These are phyloP conservation scores for Leccinum rimulosum DNA, from an alignment of 768 basidiomycete genomes.

Conservation along the genomic window DNA sequence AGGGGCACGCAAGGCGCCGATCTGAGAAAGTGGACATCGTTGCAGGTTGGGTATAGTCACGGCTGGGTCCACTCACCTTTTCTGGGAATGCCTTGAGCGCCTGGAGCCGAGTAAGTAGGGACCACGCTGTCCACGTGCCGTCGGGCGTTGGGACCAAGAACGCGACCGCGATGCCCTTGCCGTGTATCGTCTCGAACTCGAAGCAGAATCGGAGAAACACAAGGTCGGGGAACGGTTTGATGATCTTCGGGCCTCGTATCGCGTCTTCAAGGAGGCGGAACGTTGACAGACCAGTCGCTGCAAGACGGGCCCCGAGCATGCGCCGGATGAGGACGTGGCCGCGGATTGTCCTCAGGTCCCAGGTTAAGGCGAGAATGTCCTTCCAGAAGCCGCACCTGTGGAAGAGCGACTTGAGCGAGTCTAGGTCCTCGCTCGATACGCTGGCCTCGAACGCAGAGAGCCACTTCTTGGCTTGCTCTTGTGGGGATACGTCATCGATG, in stretches of 20 bases:
- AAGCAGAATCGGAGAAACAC: slow-evolving; percentile 58
- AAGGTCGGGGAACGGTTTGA: slow-evolving; percentile 47
- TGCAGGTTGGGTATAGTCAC: neutral
- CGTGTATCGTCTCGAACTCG: slow-evolving; percentile 49
- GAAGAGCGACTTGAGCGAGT: slow-evolving; percentile 14
- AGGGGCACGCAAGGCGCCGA: slow-evolving; percentile 40
- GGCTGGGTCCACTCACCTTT: slow-evolving; percentile 23
- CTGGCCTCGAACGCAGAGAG: slow-evolving; percentile 15
- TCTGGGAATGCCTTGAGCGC: slow-evolving; percentile 53
- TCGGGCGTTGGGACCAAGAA: slow-evolving; percentile 44
- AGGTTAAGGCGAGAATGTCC: slow-evolving; percentile 52
- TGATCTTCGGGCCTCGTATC: slow-evolving; percentile 31
- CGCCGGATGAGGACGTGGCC: slow-evolving; percentile 35
- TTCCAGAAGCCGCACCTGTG: slow-evolving; percentile 41
- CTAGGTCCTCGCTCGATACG: slow-evolving; percentile 1
- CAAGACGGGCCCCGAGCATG: slow-evolving; percentile 39
- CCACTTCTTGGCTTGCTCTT: slow-evolving; percentile 16
- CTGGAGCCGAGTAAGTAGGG: slow-evolving; percentile 57
- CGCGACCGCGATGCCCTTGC: slow-evolving; percentile 49
- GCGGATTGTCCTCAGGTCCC: slow-evolving; percentile 50
- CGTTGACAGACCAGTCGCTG: slow-evolving; percentile 14
- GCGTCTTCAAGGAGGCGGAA: slow-evolving; percentile 22
- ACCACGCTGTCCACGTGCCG: slow-evolving; percentile 56
- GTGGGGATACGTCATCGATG: slow-evolving; percentile 11
- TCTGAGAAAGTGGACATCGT: slow-evolving; percentile 5